Base-by-base conservation (phyloP, 2,329 filamentous ascomycete species). In the Calonectria pteridis region DNA sequence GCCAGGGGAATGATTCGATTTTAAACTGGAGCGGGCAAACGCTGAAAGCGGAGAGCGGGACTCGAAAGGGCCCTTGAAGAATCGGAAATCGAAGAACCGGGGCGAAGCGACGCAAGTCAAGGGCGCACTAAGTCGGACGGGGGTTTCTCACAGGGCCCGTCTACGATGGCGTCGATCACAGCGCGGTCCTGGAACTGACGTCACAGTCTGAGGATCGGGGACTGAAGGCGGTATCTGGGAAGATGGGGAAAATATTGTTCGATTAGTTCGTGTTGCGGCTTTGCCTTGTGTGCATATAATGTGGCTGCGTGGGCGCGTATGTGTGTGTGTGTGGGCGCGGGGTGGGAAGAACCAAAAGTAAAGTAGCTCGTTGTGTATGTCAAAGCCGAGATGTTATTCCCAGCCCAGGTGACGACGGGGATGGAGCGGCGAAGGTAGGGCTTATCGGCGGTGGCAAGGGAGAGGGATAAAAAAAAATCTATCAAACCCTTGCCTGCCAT, bases 111-210 rank as follows among this genome's bases (percentile, higher is more conserved):
- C 23, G 55, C 55, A 33, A 68, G 29, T 53, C 46, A 59, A 68
- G 33, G 46, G 55, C 67, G 67, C 67, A 50, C 67, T 69, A 69
- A 31, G 72, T 74, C 73, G 70, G 50, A 50, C 43, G 37, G 67
- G 55, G 67, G 51, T 31, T 40, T 43, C 40, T 46, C 49, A 16
- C 40, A 37, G 43, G 69, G 55, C 43, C 51, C 50, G 76, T 51
- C 69, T 64, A 69, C 55, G 66, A 74, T 68, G 71, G 69, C 64
- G 76, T 43, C 23, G 71, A 73, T 73, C 67, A 43, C 63, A 37
- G 55, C 26, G 67, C 10, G 13, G 16, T 63, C 43, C 26, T 9
- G 29, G 58, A 53, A 55, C 64, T 74, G 72, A 77, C 76, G 73
- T 75, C 73, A 76, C 67, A 70, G 63, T 67, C 64, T 55, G 62